Evolutionary conservation across 768 basidiomycete species (phyloP).

Genomic region (Calocera viscosa): DNA sequence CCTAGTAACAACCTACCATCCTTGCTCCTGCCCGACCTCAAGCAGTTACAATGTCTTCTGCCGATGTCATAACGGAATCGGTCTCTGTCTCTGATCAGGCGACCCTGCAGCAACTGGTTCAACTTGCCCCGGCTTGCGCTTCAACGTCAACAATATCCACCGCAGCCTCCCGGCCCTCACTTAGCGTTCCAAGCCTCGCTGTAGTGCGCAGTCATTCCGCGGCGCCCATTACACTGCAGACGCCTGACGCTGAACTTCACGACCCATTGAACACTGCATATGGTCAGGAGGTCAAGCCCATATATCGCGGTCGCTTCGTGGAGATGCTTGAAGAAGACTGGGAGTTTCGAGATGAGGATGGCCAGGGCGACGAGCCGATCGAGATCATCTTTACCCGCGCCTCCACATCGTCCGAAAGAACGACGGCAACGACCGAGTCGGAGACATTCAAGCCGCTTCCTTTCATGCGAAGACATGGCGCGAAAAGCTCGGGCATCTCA

Average conservation of each 20-base stretch:
- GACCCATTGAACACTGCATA: background rate
- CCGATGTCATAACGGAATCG: background rate
- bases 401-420: background rate
- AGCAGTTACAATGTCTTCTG: background rate
- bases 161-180: background rate
- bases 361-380: background rate
- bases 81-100: background rate
- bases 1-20: background rate
- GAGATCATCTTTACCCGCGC: conserved; percentile 1
- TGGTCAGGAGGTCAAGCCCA: background rate
- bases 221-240: background rate
- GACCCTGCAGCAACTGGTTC: background rate
- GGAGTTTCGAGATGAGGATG: background rate
- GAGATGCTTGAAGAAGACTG: background rate
- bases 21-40: background rate
- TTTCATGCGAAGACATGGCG: background rate
- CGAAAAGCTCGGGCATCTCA: background rate
- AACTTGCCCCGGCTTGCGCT: background rate
- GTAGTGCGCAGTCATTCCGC: background rate
- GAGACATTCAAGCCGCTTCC: background rate
- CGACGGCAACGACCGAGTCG: background rate
- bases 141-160: background rate
- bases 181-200: background rate
- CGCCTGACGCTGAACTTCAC: background rate
- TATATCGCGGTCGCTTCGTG: background rate